Base-by-base conservation (phyloP, 2,329 filamentous ascomycete genomes). In the Cladophialophora immunda region DNA sequence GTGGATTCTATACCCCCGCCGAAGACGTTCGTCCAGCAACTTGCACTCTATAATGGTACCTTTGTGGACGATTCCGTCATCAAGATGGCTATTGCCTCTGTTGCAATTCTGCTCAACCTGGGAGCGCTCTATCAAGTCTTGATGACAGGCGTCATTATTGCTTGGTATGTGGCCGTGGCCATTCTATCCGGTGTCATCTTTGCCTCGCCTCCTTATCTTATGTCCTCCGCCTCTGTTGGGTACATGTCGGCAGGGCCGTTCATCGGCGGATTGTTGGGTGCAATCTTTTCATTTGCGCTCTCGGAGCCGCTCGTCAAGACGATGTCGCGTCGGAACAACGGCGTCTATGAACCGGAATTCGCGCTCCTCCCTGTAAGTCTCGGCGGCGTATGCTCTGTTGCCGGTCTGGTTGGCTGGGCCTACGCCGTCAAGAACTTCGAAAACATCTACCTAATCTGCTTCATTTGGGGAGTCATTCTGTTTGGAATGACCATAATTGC, bases 311-410 rank as follows among this genome's bases (percentile, higher is more conserved):
- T 79, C 13, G 71, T 73, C 2, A 73, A 81, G n/a, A 73, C 65
- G 54, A 72, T 83, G 3, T 79, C 81, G 0, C 76, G 78, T 4
- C 76, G 79, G 27, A 82, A 81, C 71, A 73, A 77, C 22, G 81
- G 81, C 25, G 74, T 79, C 66, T 70, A 76, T 65, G 75, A 79
- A 58, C 79, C 80, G 1, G 80, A 82, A 71, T 79, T 80, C 71
- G 74, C 77, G 53, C 69, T 80, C n/a, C 29, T 70, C 29, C 62
- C 66, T 22, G n/a, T 68, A 32, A 50, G 15, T 29, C 27, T 64
- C 4, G 66, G 63, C 11, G 34, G 54, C 4, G 36, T 62, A 19
- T 64, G 68, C 60, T 58, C 58, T 4, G 62, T 70, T 36, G 56
- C 66, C n/a, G 66, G 66, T 25, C 81, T 81, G 63, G 70, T 81